Evolutionary conservation across 164 flowering plant species (phyloP).

Genomic region (Paratinospora sagittata): DNA sequence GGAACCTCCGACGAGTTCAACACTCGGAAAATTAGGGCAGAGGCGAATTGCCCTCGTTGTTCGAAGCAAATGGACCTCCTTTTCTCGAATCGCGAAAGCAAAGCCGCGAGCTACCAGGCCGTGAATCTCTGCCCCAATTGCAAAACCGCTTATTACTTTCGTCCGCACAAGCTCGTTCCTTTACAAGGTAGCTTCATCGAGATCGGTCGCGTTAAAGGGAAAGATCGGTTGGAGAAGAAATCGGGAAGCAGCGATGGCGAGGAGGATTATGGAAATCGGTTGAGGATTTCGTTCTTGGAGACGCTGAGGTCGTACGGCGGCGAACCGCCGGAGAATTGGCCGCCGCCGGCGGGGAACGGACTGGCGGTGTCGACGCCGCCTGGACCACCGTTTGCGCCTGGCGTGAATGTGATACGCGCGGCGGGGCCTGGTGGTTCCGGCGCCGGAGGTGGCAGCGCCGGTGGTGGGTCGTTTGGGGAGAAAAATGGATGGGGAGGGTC

Average conservation of each 20-base stretch:
- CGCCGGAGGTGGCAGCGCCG: not conserved
- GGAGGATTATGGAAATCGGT: constrained; percentile 29
- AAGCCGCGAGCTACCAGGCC: constrained; percentile 31
- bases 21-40: constrained; percentile 57
- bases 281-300: constrained; percentile 65
- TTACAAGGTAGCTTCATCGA: constrained; percentile 83
- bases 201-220: constrained; percentile 46
- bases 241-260: not conserved
- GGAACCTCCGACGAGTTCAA: constrained; percentile 25
- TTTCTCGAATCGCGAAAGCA: constrained; percentile 44
- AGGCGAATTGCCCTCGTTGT: constrained; percentile 80
- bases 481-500: constrained; percentile 78
- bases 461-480: constrained; percentile 32
- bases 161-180: constrained; percentile 51
- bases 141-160: constrained; percentile 66
- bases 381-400: constrained; percentile 77
- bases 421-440: constrained; percentile 25
- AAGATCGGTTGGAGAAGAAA: constrained; percentile 17
- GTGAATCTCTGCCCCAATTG: constrained; percentile 88
- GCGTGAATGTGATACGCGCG: constrained; percentile 52
- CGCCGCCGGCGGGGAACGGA: constrained; percentile 45
- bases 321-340: constrained; percentile 67
- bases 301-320: constrained; percentile 51
- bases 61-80: constrained; percentile 65
- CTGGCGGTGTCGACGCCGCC: constrained; percentile 80